Conservation (phyloP, 225 moss, liverwort and hornwort species). For the Rhytidiadelphus loreus region DNA sequence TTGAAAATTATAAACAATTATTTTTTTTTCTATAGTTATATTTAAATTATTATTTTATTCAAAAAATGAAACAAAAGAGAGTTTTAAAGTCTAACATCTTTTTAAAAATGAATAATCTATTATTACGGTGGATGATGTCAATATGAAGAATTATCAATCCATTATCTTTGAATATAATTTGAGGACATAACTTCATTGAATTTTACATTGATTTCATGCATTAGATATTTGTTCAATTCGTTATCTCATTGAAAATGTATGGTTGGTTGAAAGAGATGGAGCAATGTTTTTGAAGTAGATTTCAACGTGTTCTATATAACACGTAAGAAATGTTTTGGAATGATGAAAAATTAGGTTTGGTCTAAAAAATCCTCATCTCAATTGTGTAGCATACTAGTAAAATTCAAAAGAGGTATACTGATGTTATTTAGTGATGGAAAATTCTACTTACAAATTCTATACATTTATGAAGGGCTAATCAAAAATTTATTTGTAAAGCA, state of each 20-base stretch:
- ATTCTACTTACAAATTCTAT: too few relatives aligned
- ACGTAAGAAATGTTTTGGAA: neutral
- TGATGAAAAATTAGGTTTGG: neutral
- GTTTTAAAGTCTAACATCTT: neutral
- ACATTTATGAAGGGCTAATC: neutral
- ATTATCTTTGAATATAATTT: neutral
- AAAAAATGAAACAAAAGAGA: too few relatives aligned
- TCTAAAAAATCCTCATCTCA: neutral
- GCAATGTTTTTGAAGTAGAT: neutral
- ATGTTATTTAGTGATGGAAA: neutral
- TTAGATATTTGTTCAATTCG: neutral
- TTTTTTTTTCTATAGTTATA: neutral
- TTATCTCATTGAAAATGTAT: neutral
- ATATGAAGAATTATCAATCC: neutral
- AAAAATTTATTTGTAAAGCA: accelerated
- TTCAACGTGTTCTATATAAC: neutral
- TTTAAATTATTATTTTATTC: neutral
- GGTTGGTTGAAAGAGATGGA: neutral
- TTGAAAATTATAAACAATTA: neutral
- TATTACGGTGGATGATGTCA: neutral
- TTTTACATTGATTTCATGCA: neutral
- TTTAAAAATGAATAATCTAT: neutral
- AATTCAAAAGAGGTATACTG: accelerated
- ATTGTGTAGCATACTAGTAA: neutral
- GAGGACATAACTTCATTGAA: neutral